Conservation (phyloP, 2,329 filamentous ascomycete genomes). For the Monosporascus sp. region DNA sequence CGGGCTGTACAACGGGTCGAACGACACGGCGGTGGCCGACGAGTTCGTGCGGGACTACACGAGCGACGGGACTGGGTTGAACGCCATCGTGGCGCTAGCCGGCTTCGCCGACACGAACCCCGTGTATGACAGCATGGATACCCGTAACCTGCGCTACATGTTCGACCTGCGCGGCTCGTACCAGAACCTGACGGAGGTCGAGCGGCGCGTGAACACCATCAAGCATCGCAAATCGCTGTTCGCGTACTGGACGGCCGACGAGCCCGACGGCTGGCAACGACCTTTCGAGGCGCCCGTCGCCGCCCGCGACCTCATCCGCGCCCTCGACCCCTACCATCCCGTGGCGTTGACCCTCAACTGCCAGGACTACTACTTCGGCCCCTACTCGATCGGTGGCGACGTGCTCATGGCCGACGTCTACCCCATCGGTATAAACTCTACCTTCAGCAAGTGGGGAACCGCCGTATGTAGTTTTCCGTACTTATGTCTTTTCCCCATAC, state of each 20-base stretch:
- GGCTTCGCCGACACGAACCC: slow-evolving; percentile 30
- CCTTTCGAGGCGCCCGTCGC: slow-evolving; percentile 35
- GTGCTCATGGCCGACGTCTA: slow-evolving; percentile 57
- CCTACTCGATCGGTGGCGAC: slow-evolving; percentile 50
- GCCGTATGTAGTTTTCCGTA: slow-evolving; percentile 4
- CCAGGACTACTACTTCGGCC: slow-evolving; percentile 53
- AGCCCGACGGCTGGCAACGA: slow-evolving; percentile 39
- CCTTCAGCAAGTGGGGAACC: slow-evolving; percentile 50
- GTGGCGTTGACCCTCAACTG: slow-evolving; percentile 56
- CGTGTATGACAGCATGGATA: slow-evolving; percentile 35
- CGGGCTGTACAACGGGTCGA: slow-evolving; percentile 33
- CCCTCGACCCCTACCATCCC: slow-evolving; percentile 56
- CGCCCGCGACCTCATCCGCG: slow-evolving; percentile 38
- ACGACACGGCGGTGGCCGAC: slow-evolving; percentile 13
- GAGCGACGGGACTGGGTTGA: slow-evolving; percentile 33
- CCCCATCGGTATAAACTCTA: slow-evolving; percentile 51
- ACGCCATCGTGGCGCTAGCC: slow-evolving; percentile 38
- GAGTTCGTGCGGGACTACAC: slow-evolving; percentile 35
- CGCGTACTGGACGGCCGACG: slow-evolving; percentile 41
- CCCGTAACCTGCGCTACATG: slow-evolving; percentile 34
- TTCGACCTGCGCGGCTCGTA: slow-evolving; percentile 40
- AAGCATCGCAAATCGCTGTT: slow-evolving; percentile 35
- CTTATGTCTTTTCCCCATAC: too few relatives aligned
- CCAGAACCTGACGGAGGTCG: slow-evolving; percentile 36
- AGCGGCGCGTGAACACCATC: slow-evolving; percentile 33